These are phyloP conservation scores for Pulveroboletus sp. DNA, from an alignment of 768 basidiomycete species.

Conservation along the genomic window DNA sequence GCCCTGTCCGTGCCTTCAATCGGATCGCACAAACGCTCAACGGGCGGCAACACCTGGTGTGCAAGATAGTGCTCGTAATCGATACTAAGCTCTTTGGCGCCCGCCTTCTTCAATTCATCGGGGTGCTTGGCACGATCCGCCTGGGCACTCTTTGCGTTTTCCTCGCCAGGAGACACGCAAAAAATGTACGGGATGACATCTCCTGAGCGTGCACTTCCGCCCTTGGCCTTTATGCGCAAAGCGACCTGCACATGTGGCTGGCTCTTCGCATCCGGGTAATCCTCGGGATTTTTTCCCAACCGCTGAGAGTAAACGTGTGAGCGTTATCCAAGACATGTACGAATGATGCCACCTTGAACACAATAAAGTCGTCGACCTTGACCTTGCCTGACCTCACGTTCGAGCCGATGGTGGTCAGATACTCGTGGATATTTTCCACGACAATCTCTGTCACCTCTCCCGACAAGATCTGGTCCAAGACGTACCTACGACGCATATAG, in stretches of 20 bases:
- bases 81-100: conserved; percentile 58
- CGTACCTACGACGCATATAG: conserved; percentile 56
- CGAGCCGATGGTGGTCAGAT: conserved; percentile 72
- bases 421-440: conserved; percentile 90
- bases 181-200: conserved; percentile 98
- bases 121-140: conserved; percentile 93
- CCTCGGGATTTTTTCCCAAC: conserved; percentile 93
- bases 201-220: conserved; percentile 75
- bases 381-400: conserved; percentile 75
- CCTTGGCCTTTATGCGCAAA: conserved; percentile 81
- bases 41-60: conserved; percentile 89
- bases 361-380: conserved; percentile 90
- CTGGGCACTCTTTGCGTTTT: conserved; percentile 68
- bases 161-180: conserved; percentile 74
- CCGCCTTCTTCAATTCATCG: conserved; percentile 79
- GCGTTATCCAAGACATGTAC: not conserved
- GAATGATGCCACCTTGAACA: conserved; percentile 72
- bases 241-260: conserved; percentile 99
- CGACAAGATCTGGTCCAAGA: conserved; percentile 86
- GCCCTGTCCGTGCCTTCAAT: conserved; percentile 95
- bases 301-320: conserved; percentile 49
- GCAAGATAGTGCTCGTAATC: conserved; percentile 92
- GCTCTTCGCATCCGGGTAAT: conserved; percentile 92
- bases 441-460: conserved; percentile 89
- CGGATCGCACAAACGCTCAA: conserved; percentile 92